Evolutionary conservation across 2,329 filamentous ascomycete species (phyloP).

Genomic region (Tolypocladium guangdongense): DNA sequence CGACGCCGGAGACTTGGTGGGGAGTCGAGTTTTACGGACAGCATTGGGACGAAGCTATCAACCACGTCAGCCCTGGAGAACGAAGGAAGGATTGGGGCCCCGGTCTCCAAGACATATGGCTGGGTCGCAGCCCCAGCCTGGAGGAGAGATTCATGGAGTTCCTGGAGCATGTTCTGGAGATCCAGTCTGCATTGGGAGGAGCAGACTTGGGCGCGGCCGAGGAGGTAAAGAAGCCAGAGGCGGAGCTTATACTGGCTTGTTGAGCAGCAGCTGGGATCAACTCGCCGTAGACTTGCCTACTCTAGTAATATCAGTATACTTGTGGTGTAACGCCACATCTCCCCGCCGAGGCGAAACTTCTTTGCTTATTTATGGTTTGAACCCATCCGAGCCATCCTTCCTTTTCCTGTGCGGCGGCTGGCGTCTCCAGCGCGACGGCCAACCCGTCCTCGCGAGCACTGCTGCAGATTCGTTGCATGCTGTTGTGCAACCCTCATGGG

Average conservation of each 20-base stretch:
- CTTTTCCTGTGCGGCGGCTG: too few relatives aligned
- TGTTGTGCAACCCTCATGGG: too few relatives aligned
- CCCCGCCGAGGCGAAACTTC: too few relatives aligned
- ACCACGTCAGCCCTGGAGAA: slow-evolving; percentile 12
- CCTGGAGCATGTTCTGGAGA: slow-evolving; percentile 17
- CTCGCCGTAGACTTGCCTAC: too few relatives aligned
- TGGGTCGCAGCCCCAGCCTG: slow-evolving; percentile 13
- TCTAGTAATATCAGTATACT: too few relatives aligned
- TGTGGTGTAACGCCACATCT: too few relatives aligned
- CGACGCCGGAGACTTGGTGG: slow-evolving; percentile 14
- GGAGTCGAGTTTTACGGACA: slow-evolving; percentile 20
- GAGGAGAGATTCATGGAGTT: slow-evolving; percentile 18
- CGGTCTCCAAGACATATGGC: slow-evolving; percentile 19
- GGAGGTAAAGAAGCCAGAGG: not conserved
- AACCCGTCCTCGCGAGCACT: not conserved
- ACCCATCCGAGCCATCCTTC: too few relatives aligned
- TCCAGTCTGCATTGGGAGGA: slow-evolving; percentile 16
- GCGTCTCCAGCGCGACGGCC: not conserved
- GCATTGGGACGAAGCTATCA: slow-evolving; percentile 27
- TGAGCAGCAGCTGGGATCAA: too few relatives aligned
- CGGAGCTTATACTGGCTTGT: not conserved
- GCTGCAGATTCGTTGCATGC: too few relatives aligned
- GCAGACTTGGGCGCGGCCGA: not conserved
- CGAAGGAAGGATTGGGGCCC: slow-evolving; percentile 20
- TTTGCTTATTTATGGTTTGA: too few relatives aligned